A percentile compares a stretch with the other conserved stretches of the same genome.
phyloP scores from a whole-genome alignment of 2,329 filamentous ascomycete species.

The Dothidotthia symphoricarpi region DNA sequence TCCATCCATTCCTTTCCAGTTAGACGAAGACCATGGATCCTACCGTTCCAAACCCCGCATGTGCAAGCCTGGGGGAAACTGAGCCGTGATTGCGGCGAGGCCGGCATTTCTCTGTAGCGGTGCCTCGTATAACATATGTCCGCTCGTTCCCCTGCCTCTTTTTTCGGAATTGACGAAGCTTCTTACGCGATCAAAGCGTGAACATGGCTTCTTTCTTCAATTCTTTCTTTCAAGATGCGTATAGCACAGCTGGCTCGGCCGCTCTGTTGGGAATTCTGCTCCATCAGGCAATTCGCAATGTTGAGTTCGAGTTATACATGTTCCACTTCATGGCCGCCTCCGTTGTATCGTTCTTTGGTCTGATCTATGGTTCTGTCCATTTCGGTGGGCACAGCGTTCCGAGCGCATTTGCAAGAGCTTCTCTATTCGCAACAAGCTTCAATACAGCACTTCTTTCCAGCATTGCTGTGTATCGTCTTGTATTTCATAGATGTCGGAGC shows the following conservation, averaged over 20 bases:
- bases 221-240: neutral
- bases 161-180: too few species aligned
- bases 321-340: slow-evolving; percentile 22
- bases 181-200: too few species aligned
- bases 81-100: too few species aligned
- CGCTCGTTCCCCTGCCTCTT: too few species aligned
- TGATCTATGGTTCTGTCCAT: slow-evolving; percentile 8
- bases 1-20: too few species aligned
- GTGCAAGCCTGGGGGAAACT: too few species aligned
- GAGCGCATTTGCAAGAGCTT: slow-evolving; percentile 9
- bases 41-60: too few species aligned
- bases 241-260: slow-evolving; percentile 5
- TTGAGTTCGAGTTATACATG: slow-evolving; percentile 29
- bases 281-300: slow-evolving; percentile 14
- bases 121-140: too few species aligned
- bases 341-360: slow-evolving; percentile 8
- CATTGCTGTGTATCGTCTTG: slow-evolving; percentile 25
- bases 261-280: slow-evolving; percentile 19
- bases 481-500: slow-evolving; percentile 24
- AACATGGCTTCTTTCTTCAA: neutral
- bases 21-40: too few species aligned
- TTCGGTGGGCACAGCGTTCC: slow-evolving; percentile 2
- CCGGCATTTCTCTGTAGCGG: too few species aligned
- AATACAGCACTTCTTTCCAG: slow-evolving; percentile 15
- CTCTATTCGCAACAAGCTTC: slow-evolving; percentile 11